These are phyloP conservation scores for Arachis hypogaea DNA, from an alignment of 306 rosid genomes.

Conservation along the genomic window DNA sequence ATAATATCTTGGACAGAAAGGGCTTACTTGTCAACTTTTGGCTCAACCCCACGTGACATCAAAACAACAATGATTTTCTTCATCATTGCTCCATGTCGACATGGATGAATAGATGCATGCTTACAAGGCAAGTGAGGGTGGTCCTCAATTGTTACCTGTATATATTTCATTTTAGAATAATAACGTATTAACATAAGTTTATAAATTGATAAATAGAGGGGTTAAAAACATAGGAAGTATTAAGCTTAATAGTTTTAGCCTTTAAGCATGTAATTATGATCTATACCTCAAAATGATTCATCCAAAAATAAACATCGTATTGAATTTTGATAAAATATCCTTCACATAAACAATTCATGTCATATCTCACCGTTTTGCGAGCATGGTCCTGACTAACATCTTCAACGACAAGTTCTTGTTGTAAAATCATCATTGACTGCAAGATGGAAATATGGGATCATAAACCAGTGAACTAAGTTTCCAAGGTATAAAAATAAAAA, in stretches of 20 bases:
- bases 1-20: slow-evolving; percentile 17
- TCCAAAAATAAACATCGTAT: slow-evolving; percentile 5
- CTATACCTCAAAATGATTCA: background rate
- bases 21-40: slow-evolving; percentile 91
- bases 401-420: slow-evolving; percentile 88
- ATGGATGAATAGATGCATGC: slow-evolving; percentile 97
- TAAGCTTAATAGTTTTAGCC: too few relatives aligned
- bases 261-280: background rate
- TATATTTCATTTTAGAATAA: slow-evolving; percentile 23
- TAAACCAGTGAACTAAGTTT: background rate
- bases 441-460: slow-evolving; percentile 18
- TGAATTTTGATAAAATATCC: background rate
- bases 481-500: slow-evolving; percentile 8
- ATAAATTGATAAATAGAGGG: background rate
- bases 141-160: slow-evolving; percentile 85
- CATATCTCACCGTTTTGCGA: slow-evolving; percentile 79
- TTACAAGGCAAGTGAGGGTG: slow-evolving; percentile 46
- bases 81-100: slow-evolving; percentile 97
- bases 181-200: background rate
- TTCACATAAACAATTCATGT: slow-evolving; percentile 9
- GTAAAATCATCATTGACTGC: slow-evolving; percentile 92
- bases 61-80: slow-evolving; percentile 92
- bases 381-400: slow-evolving; percentile 99
- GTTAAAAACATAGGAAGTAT: background rate
- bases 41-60: slow-evolving; percentile 96